These are phyloP conservation scores for Botrytis elliptica DNA, from an alignment of 2,329 filamentous ascomycete genomes.

Conservation along the genomic window DNA sequence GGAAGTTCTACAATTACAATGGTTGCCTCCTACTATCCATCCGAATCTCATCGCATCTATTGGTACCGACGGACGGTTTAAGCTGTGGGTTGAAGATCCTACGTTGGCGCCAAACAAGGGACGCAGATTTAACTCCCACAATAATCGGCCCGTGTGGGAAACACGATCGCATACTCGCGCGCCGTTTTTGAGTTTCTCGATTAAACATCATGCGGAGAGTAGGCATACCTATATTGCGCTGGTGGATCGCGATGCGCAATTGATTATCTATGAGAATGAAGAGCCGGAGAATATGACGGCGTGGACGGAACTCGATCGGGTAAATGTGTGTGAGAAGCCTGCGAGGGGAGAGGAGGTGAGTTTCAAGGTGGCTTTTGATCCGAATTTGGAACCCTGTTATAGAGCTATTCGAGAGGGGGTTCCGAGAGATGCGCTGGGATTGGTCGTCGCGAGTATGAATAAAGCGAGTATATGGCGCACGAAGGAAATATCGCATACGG, in stretches of 20 bases:
- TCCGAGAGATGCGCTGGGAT: constrained; percentile 70
- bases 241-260: constrained; percentile 75
- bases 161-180: constrained; percentile 32
- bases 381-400: constrained; percentile 79
- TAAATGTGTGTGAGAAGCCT: constrained; percentile 69
- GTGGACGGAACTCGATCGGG: constrained; percentile 73
- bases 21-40: constrained; percentile 87
- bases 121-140: constrained; percentile 72
- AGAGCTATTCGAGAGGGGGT: constrained; percentile 77
- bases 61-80: constrained; percentile 84
- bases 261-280: constrained; percentile 81
- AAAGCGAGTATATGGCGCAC: constrained; percentile 81
- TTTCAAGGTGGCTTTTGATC: constrained; percentile 85
- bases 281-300: constrained; percentile 77
- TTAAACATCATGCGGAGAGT: constrained; percentile 77
- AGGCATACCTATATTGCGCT: constrained; percentile 82
- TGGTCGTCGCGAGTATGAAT: constrained; percentile 86
- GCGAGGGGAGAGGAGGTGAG: constrained; percentile 79
- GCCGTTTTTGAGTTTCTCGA: constrained; percentile 74
- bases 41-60: constrained; percentile 83
- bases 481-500: constrained; percentile 50
- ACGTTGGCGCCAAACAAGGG: constrained; percentile 71
- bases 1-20: constrained; percentile 89
- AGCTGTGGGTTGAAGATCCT: constrained; percentile 89
- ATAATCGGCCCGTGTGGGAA: constrained; percentile 58